Conservation (phyloP, 257 asterid genomes). For the Echites panduratus region DNA sequence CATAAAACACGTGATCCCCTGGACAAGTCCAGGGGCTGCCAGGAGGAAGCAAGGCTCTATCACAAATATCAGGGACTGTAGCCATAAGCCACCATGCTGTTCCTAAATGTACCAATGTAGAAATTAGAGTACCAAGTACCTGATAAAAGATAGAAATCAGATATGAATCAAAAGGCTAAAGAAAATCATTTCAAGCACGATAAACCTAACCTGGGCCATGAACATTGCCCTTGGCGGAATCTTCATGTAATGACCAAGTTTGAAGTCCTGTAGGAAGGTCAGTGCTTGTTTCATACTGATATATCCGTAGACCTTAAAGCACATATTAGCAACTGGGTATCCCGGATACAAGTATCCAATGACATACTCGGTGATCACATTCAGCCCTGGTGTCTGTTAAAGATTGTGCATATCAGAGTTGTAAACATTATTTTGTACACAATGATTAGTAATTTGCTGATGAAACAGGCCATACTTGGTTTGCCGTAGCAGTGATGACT, state of each 20-base stretch:
- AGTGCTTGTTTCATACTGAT: slow-evolving; percentile 92
- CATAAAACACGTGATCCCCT: slow-evolving; percentile 75
- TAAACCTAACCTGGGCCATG: slow-evolving; percentile 76
- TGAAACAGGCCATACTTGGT: slow-evolving; percentile 44
- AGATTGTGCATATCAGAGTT: slow-evolving; percentile 4
- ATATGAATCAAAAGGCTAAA: neutral
- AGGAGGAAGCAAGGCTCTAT: slow-evolving; percentile 50
- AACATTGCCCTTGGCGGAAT: slow-evolving; percentile 94
- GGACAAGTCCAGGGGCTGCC: slow-evolving; percentile 97
- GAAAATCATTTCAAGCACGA: neutral
- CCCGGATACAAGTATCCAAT: slow-evolving; percentile 97
- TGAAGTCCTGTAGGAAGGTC: slow-evolving; percentile 78
- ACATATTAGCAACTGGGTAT: slow-evolving; percentile 98
- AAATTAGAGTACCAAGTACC: slow-evolving; percentile 76
- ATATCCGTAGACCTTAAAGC: slow-evolving; percentile 89
- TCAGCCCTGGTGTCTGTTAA: slow-evolving; percentile 74
- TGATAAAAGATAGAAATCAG: slow-evolving; percentile 19
- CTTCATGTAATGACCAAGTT: slow-evolving; percentile 97
- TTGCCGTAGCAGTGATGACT: slow-evolving; percentile 78
- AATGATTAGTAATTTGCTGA: neutral
- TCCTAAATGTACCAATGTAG: slow-evolving; percentile 67
- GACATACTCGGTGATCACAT: slow-evolving; percentile 89
- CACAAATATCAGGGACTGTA: slow-evolving; percentile 72
- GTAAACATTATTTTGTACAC: neutral
- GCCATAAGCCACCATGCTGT: slow-evolving; percentile 98